phyloP scores from a whole-genome alignment of 2,329 filamentous ascomycete genomes.

The Epichloe elymi region DNA sequence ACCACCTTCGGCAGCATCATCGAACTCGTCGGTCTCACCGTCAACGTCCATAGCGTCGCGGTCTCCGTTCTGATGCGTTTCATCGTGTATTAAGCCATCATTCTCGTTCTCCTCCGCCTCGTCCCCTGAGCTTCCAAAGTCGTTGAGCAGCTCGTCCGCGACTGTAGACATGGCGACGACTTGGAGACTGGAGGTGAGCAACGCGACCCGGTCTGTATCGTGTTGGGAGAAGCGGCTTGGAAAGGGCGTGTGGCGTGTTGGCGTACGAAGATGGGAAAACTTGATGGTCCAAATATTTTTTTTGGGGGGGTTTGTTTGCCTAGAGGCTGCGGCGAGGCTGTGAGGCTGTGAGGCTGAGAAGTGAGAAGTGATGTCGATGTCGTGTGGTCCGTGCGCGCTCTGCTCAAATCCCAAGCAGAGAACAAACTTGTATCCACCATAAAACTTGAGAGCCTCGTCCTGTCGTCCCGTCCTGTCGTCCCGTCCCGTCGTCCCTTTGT shows the following conservation, averaged over 20 bases:
- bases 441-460: conserved; percentile 1
- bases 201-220: neutral
- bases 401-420: neutral
- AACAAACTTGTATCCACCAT: neutral
- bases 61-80: conserved; percentile 23
- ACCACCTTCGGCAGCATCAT: conserved; percentile 47
- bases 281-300: conserved; percentile 10
- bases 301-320: neutral
- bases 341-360: conserved; percentile 16
- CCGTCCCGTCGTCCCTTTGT: conserved; percentile 9
- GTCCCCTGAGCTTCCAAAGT: conserved; percentile 52
- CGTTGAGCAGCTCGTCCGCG: conserved; percentile 82
- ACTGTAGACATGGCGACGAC: conserved; percentile 62
- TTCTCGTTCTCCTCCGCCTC: conserved; percentile 53
- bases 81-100: conserved; percentile 30
- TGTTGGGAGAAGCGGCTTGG: neutral
- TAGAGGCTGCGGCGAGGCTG: no score
- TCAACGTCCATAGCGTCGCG: conserved; percentile 44
- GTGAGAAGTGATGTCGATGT: conserved; percentile 10
- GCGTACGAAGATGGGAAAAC: neutral
- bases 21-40: conserved; percentile 28
- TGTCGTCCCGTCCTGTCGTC: neutral
- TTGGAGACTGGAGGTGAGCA: neutral
- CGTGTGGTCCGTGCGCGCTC: conserved; percentile 7
- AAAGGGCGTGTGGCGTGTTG: neutral